Evolutionary conservation across 768 basidiomycete genomes (phyloP), one percentile per base, ranked within the genome.

Genomic region (Mycena albidolilacea): DNA sequence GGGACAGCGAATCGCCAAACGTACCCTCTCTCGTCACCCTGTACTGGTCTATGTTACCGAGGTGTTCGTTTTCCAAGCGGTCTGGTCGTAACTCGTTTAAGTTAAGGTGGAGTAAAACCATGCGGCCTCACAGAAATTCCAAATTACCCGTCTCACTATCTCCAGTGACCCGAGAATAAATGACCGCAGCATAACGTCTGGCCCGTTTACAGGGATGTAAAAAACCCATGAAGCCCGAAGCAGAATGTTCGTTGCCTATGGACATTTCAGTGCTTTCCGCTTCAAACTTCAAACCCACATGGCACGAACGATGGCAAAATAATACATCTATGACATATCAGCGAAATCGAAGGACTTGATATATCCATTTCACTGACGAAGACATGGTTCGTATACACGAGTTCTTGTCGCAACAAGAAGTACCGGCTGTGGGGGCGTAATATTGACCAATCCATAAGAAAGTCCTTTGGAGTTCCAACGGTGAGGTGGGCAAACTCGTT

Each of bases 41-140:
- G 80, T 95, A 97, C 77, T 96, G 95, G 87, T 95, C 95, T 81
- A 94, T 90, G 80, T 98, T 98, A 85, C 95, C 94, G 37, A 97
- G 83, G 75, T 98, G 97, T 82, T 98, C 97, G 82, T 94, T 96
- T 81, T 97, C 95, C 52, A 95, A 82, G 75, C 95, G 94, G 81
- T 89, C 92, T 95, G 75, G 19, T 19, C 41, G 57, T 11, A 46
- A 7, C 58, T 52, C 37, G 10, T 30, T 57, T 11, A 64, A 69
- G 23, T 21, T 17, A 19, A 8, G 8, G 50, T 38, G 66, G 68
- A 70, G 64, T n/a, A 43, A 76, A 67, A 19, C 43, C 43, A 50
- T 30, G 30, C 58, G 46, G 41, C 82, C 93, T 77, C 71, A 96
- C 95, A 93, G 78, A 97, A 93, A 81, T 97, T 98, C 97, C 97